These are phyloP conservation scores for Parietaria judaica DNA, from an alignment of 306 rosid species.

Conservation along the genomic window DNA sequence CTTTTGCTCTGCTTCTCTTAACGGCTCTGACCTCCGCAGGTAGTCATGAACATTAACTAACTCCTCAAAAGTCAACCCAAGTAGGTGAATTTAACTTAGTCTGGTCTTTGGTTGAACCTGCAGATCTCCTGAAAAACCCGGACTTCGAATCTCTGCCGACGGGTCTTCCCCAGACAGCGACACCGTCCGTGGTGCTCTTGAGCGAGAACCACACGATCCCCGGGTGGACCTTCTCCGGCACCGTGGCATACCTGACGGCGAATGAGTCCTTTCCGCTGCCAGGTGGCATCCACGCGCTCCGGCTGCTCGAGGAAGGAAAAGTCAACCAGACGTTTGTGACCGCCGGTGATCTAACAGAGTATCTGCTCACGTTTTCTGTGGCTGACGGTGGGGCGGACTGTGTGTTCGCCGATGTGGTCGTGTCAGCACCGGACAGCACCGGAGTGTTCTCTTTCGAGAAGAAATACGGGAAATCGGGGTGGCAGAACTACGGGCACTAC, in stretches of 20 bases:
- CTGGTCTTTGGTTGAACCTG: neutral
- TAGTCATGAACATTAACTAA: slow-evolving; percentile 4
- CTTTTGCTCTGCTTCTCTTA: slow-evolving; percentile 14
- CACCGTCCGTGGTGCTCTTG: slow-evolving; percentile 3
- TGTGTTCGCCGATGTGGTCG: slow-evolving; percentile 9
- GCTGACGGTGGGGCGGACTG: slow-evolving; percentile 16
- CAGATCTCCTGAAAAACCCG: slow-evolving; percentile 29
- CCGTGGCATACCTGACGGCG: slow-evolving; percentile 19
- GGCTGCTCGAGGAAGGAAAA: slow-evolving; percentile 21
- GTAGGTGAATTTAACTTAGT: too few relatives aligned
- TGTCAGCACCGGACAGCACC: slow-evolving; percentile 27
- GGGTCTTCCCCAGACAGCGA: slow-evolving; percentile 13
- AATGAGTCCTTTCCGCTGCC: slow-evolving; percentile 17
- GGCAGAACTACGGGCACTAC: slow-evolving; percentile 27
- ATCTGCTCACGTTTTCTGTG: slow-evolving; percentile 23
- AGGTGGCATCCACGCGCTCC: slow-evolving; percentile 24
- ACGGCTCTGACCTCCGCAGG: slow-evolving; percentile 25
- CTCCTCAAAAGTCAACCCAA: neutral
- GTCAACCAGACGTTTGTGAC: slow-evolving; percentile 31
- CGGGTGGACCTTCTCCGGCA: slow-evolving; percentile 30
- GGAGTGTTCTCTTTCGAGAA: slow-evolving; percentile 15
- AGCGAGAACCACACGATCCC: slow-evolving; percentile 23
- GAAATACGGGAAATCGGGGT: slow-evolving; percentile 17
- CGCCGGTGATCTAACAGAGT: neutral
- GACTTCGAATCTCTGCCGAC: slow-evolving; percentile 32